Base-by-base conservation (phyloP, 2,329 filamentous ascomycete genomes). In the Corniculantispora saksenae region DNA sequence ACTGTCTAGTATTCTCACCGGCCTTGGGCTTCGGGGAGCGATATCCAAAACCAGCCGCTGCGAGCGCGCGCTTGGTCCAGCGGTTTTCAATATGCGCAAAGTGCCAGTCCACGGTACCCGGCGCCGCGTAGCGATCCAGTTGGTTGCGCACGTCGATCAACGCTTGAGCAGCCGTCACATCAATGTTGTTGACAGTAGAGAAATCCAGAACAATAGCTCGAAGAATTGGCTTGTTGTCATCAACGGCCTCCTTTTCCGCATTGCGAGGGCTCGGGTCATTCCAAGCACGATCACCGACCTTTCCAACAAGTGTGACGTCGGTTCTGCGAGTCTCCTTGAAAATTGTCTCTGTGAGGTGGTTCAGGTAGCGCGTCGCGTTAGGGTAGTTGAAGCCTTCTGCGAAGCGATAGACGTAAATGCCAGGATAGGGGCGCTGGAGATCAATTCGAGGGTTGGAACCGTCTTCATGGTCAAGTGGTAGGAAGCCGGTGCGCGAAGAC, bases 341-440 rank as follows among this genome's bases (percentile, higher is more conserved):
- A 50, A 86, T 78, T 54, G 77, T 75, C 23, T 84, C 79, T 2
- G 88, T 86, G 59, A 97, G 83, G 72, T 92, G 87, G 72, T 97
- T 93, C 64, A 97, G 86, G 69, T 96, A 93, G 75, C 92, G 89
- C 72, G 92, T 92, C 23, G 93, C 93, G 71, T 97, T 99, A 66
- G 94, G 93, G 73, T 98, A 99, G 79, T 95, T 97, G 83, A 97
- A 97, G 51, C 94, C 92, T 79, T 98, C 94, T 0, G 91, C 89
- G 77, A 97, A 97, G 53, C 94, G 89, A 81, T 97, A 98, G 73
- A 98, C 97, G 79, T 98, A 97, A 69, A 99, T 86, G 61, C 95
- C 95, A 0, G 94, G 94, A 72, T 95, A 92, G 1, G 95, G 94
- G 63, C 87, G 87, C 67, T 91, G 84, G n/a, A 97, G 82, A 13